Base-by-base conservation (phyloP, 371 early-diverging fungal genomes). In the Mortierella sp. region DNA sequence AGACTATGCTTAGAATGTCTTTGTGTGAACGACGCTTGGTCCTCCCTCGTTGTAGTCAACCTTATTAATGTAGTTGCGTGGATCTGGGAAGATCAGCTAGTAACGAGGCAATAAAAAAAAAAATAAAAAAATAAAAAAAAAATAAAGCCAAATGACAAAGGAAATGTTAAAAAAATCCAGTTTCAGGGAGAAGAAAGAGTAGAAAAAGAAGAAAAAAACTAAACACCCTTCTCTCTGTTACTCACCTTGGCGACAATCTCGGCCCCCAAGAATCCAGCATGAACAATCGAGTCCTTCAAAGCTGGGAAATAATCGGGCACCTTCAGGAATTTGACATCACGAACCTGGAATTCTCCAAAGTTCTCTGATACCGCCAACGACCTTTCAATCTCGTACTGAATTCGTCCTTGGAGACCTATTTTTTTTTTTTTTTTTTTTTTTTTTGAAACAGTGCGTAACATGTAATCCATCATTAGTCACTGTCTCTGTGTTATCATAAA, bases 11-110 rank as follows among this genome's bases (percentile, higher is more conserved):
- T 85, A 86, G 48, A 84, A 77, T 11, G 79, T 84, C 74, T 91
- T 91, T 26, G 87, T 85, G 64, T 90, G 90, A 21, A 90, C 84
- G 9, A 89, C 89, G 25, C 89, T 84, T 11, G 95, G 95, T 18
- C 95, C 95, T 61, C 82, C 74, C 69, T 93, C 92, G 70, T 93
- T 93, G 77, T 94, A 94, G 70, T 94, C 95, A 23, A 90, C 91
- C 86, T 93, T 94, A 60, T 88, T 92, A 60, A 93, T 85, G 72
- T 91, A 91, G 62, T 88, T 89, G 67, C 87, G 90, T 29, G 90
- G 87, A 61, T 89, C 89, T 9, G 87, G 85, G 77, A 92, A 91
- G 28, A 91, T 87, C 61, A 92, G 85, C 88, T 90, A 75, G 21
- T 16, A 37, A 9, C 5, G 9, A 37, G 9, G 9, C 37, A 70